A percentile compares a stretch with the other conserved stretches of the same genome.
Evolutionary conservation across 2,329 filamentous ascomycete genomes (phyloP).

Genomic region (Fusarium vanettenii): DNA sequence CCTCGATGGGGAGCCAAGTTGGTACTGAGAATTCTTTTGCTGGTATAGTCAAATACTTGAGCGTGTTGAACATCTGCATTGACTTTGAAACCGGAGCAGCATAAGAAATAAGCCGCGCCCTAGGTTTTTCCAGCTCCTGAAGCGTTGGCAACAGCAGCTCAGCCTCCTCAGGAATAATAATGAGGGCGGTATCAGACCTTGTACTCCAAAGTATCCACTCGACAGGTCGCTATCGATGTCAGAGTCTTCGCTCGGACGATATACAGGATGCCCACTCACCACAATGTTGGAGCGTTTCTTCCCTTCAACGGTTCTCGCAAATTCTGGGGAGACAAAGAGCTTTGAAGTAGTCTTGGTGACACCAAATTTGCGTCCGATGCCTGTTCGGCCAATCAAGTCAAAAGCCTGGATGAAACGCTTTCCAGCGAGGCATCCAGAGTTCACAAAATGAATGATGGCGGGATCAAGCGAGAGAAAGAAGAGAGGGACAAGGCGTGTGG

Average conservation of each 20-base stretch:
- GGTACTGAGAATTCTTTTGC: slow-evolving; percentile 54
- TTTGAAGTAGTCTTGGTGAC: slow-evolving; percentile 11
- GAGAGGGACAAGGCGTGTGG: slow-evolving; percentile 13
- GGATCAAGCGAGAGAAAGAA: too few relatives aligned
- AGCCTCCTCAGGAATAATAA: slow-evolving; percentile 73
- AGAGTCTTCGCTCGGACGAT: slow-evolving; percentile 30
- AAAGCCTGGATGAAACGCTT: slow-evolving; percentile 48
- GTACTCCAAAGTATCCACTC: slow-evolving; percentile 72
- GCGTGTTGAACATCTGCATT: slow-evolving; percentile 69
- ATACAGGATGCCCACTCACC: not conserved
- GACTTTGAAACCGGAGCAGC: slow-evolving; percentile 68
- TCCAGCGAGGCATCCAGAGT: too few relatives aligned
- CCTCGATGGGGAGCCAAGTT: slow-evolving; percentile 64
- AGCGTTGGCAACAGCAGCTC: slow-evolving; percentile 64
- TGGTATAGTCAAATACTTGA: slow-evolving; percentile 66
- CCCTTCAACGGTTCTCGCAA: not conserved
- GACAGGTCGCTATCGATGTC: slow-evolving; percentile 56
- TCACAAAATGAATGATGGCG: too few relatives aligned
- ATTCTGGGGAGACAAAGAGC: slow-evolving; percentile 50
- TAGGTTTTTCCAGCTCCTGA: slow-evolving; percentile 6
- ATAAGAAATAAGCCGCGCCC: slow-evolving; percentile 65
- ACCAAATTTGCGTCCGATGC: slow-evolving; percentile 48
- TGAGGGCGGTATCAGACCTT: slow-evolving; percentile 58
- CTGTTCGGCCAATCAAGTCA: slow-evolving; percentile 51
- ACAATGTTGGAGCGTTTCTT: not conserved